These are phyloP conservation scores for Ophidiomyces ophidiicola DNA, from an alignment of 2,329 filamentous ascomycete genomes.

Conservation along the genomic window DNA sequence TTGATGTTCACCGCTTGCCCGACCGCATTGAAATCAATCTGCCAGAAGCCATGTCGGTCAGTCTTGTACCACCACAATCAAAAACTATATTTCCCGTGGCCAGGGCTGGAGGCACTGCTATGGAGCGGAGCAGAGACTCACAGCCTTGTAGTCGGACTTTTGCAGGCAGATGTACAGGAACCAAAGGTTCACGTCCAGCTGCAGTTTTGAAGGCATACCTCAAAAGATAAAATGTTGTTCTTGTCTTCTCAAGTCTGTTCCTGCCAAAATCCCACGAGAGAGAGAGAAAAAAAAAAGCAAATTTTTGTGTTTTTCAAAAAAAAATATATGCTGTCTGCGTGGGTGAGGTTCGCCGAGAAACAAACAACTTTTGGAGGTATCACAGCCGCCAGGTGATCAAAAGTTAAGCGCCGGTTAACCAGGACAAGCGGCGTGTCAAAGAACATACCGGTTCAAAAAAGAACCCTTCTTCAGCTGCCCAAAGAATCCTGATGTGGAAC, in stretches of 20 bases:
- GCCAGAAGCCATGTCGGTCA: not conserved
- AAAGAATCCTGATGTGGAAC: not conserved
- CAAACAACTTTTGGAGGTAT: not conserved
- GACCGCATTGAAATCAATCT: slow-evolving; percentile 33
- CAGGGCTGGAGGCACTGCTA: slow-evolving; percentile 11
- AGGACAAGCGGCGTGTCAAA: slow-evolving; percentile 3
- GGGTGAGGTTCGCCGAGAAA: not conserved
- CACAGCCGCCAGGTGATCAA: not conserved
- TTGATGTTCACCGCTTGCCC: slow-evolving; percentile 25
- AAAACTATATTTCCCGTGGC: slow-evolving; percentile 23
- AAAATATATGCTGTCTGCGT: not conserved
- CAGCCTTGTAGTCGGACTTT: slow-evolving; percentile 29
- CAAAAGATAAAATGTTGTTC: slow-evolving; percentile 1
- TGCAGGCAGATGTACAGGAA: slow-evolving; percentile 35
- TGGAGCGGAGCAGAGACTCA: slow-evolving; percentile 19
- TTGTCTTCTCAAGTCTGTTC: too few relatives aligned
- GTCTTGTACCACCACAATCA: not conserved
- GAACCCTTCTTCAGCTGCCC: not conserved
- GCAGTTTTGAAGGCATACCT: slow-evolving; percentile 30
- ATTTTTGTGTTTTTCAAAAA: too few relatives aligned
- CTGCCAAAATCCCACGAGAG: too few relatives aligned
- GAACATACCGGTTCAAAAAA: not conserved
- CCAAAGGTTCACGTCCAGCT: slow-evolving; percentile 29
- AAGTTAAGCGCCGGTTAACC: not conserved
- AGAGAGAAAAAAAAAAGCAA: too few relatives aligned